Conservation (phyloP, 345 rosid genomes). For the Melastoma malabathricum region DNA sequence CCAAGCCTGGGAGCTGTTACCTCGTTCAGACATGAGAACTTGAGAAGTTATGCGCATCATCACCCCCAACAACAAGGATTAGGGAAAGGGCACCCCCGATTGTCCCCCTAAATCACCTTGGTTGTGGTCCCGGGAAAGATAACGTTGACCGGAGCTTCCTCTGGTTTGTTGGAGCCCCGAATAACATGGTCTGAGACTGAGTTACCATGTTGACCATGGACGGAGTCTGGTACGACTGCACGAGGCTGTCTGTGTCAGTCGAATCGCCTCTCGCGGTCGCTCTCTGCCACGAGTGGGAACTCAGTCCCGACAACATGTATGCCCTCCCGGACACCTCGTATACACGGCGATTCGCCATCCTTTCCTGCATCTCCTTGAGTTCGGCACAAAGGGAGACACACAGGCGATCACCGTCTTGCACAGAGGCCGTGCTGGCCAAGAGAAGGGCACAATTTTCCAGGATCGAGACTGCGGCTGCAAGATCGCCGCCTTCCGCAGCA, state of each 20-base stretch:
- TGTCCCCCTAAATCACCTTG: slow-evolving; percentile 28
- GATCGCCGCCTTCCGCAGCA: slow-evolving; percentile 65
- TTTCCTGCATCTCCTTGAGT: slow-evolving; percentile 84
- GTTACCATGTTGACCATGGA: slow-evolving; percentile 89
- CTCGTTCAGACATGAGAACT: too few species aligned
- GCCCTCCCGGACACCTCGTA: slow-evolving; percentile 88
- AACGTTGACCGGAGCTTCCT: slow-evolving; percentile 53
- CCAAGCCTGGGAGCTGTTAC: too few species aligned
- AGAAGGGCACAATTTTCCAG: slow-evolving; percentile 48
- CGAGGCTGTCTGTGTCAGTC: slow-evolving; percentile 47
- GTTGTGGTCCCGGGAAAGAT: slow-evolving; percentile 55
- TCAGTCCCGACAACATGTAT: slow-evolving; percentile 78
- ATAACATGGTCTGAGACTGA: slow-evolving; percentile 63
- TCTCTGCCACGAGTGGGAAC: slow-evolving; percentile 98
- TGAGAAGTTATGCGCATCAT: too few species aligned
- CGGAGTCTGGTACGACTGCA: slow-evolving; percentile 86
- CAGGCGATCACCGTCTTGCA: slow-evolving; percentile 46
- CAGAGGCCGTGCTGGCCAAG: slow-evolving; percentile 45
- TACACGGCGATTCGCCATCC: slow-evolving; percentile 71
- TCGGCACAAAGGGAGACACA: slow-evolving; percentile 68
- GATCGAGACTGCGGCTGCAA: slow-evolving; percentile 52
- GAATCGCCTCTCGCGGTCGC: slow-evolving; percentile 96
- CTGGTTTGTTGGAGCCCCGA: slow-evolving; percentile 33
- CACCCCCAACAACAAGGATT: slow-evolving; percentile 2
- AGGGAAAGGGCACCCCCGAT: not conserved